Conservation (phyloP, 768 basidiomycete species). For the Albatrellus ellisii region DNA sequence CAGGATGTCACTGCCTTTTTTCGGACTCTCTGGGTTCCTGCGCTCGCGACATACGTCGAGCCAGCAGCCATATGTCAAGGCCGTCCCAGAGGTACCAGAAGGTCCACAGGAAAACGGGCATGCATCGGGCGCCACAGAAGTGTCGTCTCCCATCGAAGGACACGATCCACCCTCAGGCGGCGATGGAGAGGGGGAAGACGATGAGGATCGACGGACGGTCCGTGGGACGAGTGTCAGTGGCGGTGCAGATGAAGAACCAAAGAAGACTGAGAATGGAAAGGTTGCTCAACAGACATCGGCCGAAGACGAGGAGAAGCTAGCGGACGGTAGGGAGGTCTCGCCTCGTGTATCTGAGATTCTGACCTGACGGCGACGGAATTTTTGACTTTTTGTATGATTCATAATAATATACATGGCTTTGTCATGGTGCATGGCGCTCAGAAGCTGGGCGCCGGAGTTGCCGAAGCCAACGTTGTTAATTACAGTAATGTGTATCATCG, state of each 20-base stretch:
- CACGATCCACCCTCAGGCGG: constrained; percentile 12
- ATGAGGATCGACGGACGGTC: constrained; percentile 30
- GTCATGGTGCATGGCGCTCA: background rate
- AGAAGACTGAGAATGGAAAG: background rate
- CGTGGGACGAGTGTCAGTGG: constrained; percentile 17
- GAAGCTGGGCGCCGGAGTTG: background rate
- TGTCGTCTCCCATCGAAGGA: constrained; percentile 2
- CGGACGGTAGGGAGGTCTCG: background rate
- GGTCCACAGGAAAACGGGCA: constrained; percentile 11
- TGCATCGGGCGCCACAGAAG: constrained; percentile 12
- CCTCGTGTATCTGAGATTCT: no score
- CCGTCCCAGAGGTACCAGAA: constrained; percentile 13
- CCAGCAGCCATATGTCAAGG: constrained; percentile 16
- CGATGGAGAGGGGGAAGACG: constrained; percentile 23
- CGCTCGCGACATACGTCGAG: constrained; percentile 47
- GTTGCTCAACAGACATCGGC: no score
- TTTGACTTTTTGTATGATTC: no score
- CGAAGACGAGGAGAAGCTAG: no score
- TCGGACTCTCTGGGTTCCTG: constrained; percentile 41
- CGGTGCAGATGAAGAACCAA: constrained; percentile 8
- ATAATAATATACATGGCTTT: no score
- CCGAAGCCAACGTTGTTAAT: constrained; percentile 1
- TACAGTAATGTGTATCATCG: background rate
- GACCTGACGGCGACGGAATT: no score
- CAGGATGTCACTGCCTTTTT: constrained; percentile 32